Conservation (phyloP, 192 early-diverging fungal genomes). For the Allomyces macrogynus region DNA sequence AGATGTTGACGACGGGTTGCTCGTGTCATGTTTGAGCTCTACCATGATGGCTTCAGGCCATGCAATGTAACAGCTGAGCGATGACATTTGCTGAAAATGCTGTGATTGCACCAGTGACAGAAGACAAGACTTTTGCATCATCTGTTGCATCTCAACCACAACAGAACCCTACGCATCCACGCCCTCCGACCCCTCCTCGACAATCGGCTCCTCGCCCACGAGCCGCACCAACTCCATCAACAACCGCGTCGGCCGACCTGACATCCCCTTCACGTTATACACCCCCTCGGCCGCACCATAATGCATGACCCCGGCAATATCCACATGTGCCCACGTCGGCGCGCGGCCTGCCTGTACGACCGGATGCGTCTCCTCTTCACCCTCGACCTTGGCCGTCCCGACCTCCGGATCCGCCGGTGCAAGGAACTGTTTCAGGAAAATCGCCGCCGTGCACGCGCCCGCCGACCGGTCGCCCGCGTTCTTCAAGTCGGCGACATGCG, state of each 20-base stretch:
- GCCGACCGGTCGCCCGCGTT: conserved; percentile 63
- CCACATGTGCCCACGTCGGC: conserved; percentile 45
- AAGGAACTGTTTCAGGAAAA: conserved; percentile 76
- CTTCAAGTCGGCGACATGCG: conserved; percentile 65
- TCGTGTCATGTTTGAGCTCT: too few relatives aligned
- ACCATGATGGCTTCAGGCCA: too few relatives aligned
- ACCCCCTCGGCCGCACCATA: conserved; percentile 23
- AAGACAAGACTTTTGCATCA: too few relatives aligned
- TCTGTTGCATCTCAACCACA: too few relatives aligned
- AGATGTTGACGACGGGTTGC: too few relatives aligned
- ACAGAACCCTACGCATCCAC: too few relatives aligned
- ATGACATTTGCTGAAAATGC: too few relatives aligned
- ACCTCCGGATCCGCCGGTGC: conserved; percentile 14
- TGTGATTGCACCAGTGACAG: too few relatives aligned
- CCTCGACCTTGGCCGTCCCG: conserved; percentile 4
- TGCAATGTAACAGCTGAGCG: too few relatives aligned
- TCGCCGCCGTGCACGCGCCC: conserved; percentile 76
- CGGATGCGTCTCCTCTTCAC: conserved; percentile 14
- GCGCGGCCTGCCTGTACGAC: conserved; percentile 21
- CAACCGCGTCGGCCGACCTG: conserved; percentile 10
- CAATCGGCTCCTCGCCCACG: neutral
- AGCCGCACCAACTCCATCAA: neutral
- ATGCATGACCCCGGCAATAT: conserved; percentile 83
- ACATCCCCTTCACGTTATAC: conserved; percentile 60
- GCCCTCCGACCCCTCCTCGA: too few relatives aligned